Evolutionary conservation across 805 yeast species (phyloP).

Genomic region (Candida arabinofermentans): DNA sequence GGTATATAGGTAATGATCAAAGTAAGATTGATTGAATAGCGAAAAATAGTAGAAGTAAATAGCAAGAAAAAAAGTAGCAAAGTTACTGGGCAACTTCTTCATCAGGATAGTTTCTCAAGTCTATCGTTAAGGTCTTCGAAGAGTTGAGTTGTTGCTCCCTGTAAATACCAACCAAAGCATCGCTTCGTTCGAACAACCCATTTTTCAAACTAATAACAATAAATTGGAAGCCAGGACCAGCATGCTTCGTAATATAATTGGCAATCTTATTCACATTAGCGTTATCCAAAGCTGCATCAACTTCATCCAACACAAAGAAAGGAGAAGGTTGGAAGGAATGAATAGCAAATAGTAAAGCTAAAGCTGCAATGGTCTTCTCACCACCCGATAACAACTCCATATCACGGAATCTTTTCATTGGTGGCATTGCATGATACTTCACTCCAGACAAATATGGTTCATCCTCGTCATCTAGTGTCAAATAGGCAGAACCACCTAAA

Average conservation of each 20-base stretch:
- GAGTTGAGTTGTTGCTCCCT: slow-evolving; percentile 72
- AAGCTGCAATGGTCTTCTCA: slow-evolving; percentile 93
- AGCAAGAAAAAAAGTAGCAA: not conserved
- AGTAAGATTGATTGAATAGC: too few relatives aligned
- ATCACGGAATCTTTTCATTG: slow-evolving; percentile 86
- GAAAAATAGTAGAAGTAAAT: not conserved
- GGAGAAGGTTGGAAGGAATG: slow-evolving; percentile 93
- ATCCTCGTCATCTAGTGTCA: slow-evolving; percentile 82
- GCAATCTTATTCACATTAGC: slow-evolving; percentile 85
- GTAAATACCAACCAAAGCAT: slow-evolving; percentile 89
- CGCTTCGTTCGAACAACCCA: slow-evolving; percentile 81
- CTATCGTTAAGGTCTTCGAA: slow-evolving; percentile 69
- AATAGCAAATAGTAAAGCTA: slow-evolving; percentile 86
- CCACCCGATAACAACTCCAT: slow-evolving; percentile 95
- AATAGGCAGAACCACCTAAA: slow-evolving; percentile 89
- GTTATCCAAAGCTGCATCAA: slow-evolving; percentile 96
- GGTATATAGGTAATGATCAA: too few relatives aligned
- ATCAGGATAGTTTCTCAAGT: slow-evolving; percentile 58
- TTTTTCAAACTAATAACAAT: slow-evolving; percentile 91
- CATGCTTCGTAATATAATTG: slow-evolving; percentile 70
- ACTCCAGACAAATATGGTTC: slow-evolving; percentile 84
- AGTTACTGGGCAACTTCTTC: slow-evolving; percentile 11
- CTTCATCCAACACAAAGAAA: slow-evolving; percentile 92
- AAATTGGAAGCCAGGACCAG: slow-evolving; percentile 79
- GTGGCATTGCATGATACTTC: slow-evolving; percentile 93